Percentiles rank a stretch among this genome's conserved stretches.
Conservation (phyloP, 1,139 yeast species). For the Lodderomyces theae region DNA sequence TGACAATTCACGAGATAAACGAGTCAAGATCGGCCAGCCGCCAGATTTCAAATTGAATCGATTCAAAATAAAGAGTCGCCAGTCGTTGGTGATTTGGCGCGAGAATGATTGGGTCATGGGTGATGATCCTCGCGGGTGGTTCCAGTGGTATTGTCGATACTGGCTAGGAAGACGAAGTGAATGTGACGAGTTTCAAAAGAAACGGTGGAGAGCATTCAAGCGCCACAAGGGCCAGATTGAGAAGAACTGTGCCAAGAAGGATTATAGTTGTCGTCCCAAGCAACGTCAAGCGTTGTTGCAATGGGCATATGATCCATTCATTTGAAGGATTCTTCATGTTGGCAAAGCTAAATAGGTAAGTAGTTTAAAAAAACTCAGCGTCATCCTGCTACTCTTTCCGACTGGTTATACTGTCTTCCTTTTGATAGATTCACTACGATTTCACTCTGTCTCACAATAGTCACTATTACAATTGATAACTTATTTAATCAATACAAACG, state of each 20-base stretch:
- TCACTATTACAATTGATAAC: too few species aligned
- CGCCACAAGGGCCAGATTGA: constrained; percentile 8
- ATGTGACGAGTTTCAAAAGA: constrained; percentile 7
- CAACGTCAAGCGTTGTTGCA: constrained; percentile 8
- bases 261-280: constrained; percentile 7
- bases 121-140: constrained; percentile 9
- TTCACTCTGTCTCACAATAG: too few species aligned
- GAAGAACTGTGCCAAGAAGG: constrained; percentile 5
- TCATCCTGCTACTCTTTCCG: too few species aligned
- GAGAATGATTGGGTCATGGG: constrained; percentile 7
- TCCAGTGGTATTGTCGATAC: constrained; percentile 9
- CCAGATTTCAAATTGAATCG: constrained; percentile 7
- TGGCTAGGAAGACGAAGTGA: constrained; percentile 7
- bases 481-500: too few species aligned
- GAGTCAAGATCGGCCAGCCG: constrained; percentile 2
- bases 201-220: constrained; percentile 8
- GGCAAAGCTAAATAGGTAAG: too few species aligned
- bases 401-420: too few species aligned
- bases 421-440: too few species aligned
- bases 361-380: too few species aligned
- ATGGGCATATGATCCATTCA: constrained; percentile 9
- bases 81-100: constrained; percentile 5
- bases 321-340: too few species aligned
- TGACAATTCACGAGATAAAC: constrained; percentile 4
- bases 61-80: constrained; percentile 7